A percentile compares a stretch with the other conserved stretches of the same genome.
Conservation (phyloP, 345 rosid genomes). For the Physaria fendleri region DNA sequence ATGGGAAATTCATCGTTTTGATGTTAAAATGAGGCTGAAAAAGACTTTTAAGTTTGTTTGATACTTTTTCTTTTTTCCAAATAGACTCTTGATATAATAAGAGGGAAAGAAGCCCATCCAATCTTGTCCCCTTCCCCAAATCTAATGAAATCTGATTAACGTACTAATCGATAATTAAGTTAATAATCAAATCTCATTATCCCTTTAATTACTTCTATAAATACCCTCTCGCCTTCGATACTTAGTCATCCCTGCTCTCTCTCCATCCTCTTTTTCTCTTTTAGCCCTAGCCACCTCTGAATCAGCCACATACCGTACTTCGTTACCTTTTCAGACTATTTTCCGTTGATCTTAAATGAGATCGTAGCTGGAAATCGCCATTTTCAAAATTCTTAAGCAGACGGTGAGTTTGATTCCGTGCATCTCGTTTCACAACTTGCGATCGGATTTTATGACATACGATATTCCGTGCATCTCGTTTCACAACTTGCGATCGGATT, state of each 20-base stretch:
- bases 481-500: background rate
- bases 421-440: background rate
- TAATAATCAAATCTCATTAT: conserved; percentile 6
- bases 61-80: too few relatives aligned
- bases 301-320: background rate
- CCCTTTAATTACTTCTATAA: conserved; percentile 20
- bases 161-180: conserved; percentile 12
- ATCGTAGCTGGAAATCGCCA: background rate
- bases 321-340: background rate
- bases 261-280: background rate
- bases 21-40: too few relatives aligned
- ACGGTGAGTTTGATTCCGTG: conserved; percentile 7
- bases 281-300: conserved; percentile 13
- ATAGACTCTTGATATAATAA: too few relatives aligned
- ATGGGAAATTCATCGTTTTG: too few relatives aligned
- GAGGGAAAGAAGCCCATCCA: too few relatives aligned
- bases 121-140: too few relatives aligned
- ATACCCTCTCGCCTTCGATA: conserved; percentile 1
- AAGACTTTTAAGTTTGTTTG: too few relatives aligned
- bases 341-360: background rate
- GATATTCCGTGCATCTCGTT: too few relatives aligned
- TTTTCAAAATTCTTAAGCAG: too few relatives aligned
- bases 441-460: too few relatives aligned
- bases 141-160: conserved; percentile 12
- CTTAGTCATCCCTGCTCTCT: background rate